Conservation (phyloP, 192 early-diverging fungal species). For the Dissophora ornata region DNA sequence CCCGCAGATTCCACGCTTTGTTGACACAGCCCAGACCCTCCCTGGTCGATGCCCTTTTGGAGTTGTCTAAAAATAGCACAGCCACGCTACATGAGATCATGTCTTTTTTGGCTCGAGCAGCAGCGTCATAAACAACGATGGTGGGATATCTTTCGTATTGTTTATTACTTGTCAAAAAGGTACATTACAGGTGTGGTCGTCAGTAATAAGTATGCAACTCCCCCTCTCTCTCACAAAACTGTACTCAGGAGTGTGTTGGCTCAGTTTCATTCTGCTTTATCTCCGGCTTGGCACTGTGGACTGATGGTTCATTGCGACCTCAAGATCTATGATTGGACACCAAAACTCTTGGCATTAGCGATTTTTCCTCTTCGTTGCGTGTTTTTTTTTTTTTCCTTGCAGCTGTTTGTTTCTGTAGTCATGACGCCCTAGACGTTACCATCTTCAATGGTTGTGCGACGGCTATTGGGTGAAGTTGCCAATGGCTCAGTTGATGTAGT, state of each 20-base stretch:
- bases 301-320: slow-evolving; percentile 21
- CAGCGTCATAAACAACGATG: too few relatives aligned
- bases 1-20: too few relatives aligned
- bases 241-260: too few relatives aligned
- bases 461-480: slow-evolving; percentile 1
- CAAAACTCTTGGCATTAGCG: slow-evolving; percentile 26
- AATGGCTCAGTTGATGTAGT: not conserved
- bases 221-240: too few relatives aligned
- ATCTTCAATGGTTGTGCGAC: slow-evolving; percentile 41
- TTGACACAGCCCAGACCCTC: not conserved
- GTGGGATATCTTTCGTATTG: not conserved
- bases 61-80: slow-evolving; percentile 4
- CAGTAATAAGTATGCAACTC: too few relatives aligned
- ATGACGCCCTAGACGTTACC: slow-evolving; percentile 10
- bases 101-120: too few relatives aligned
- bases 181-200: too few relatives aligned
- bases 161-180: slow-evolving; percentile 6
- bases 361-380: too few relatives aligned
- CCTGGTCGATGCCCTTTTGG: not conserved
- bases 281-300: not conserved
- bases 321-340: slow-evolving; percentile 13
- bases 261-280: not conserved
- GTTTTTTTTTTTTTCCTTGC: too few relatives aligned
- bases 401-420: not conserved
- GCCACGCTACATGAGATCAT: slow-evolving; percentile 16